Base-by-base conservation (phyloP, 768 basidiomycete genomes). In the Leccinellum rugosiceps region DNA sequence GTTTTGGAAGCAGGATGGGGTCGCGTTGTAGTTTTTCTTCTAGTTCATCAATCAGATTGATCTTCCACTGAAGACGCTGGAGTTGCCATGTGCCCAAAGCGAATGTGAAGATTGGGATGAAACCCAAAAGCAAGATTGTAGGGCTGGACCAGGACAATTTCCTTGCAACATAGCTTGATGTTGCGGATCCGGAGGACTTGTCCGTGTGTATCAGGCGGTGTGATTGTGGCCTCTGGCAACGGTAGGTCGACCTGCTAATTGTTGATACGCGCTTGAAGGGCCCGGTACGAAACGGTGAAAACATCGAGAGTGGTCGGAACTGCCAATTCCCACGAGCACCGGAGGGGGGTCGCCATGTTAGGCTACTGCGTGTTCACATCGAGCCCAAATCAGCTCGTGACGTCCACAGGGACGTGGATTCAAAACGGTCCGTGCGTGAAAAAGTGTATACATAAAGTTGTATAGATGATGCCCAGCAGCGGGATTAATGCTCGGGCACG, bases 31-130 rank as follows among this genome's bases (percentile, higher is more conserved):
- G 75, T 74, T 97, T 96, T 72, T 91, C 86, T 69, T 97, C 90
- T 34, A 98, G 79, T 66, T 98, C 92, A 62, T 97, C 92, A 60
- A 98, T 98, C 23, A 21, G 21, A 46, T 25, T 46, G 45, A 46
- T 46, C 45, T 46, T 46, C 45, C 45, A 46, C 45, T 25, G 45
- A 25, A 46, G 45, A 25, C 25, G 45, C 45, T 46, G 83, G 31
- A 99, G 77, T 74, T 99, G 97, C 96, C 96, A 98, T 19, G 85
- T 83, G 17, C 97, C 96, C 59, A 99, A 77, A 15, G 81, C 88
- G 63, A 94, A 93, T 0, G 94, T 93, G 68, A 97, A 86, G 58
- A 98, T 76, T 1, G 97, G 97, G 55, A 97, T 90, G 63, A 90
- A 81, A 31, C 92, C 91, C 58, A 94, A 76, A 30, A 93, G 72